These are phyloP conservation scores for Cyathus striatus DNA, from an alignment of 768 basidiomycete species.

Conservation along the genomic window DNA sequence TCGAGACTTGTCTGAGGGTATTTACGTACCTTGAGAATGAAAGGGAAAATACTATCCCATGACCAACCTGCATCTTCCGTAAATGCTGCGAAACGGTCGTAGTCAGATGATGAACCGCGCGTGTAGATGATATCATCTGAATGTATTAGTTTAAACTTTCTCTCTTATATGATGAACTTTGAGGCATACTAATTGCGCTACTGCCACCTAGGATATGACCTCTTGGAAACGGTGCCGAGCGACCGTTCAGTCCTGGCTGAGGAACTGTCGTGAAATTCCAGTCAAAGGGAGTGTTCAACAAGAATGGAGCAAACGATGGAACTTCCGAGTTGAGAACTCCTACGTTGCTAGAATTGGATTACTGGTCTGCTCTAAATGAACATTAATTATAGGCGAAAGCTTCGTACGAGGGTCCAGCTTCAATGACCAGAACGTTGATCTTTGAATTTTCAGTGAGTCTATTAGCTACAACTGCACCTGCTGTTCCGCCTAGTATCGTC, in stretches of 20 bases:
- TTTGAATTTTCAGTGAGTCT: constrained; percentile 15
- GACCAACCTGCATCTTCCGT: constrained; percentile 22
- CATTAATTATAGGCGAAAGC: not conserved
- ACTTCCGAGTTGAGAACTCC: constrained; percentile 8
- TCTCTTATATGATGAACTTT: not conserved
- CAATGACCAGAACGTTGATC: constrained; percentile 16
- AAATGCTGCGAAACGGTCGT: constrained; percentile 14
- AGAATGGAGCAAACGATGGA: constrained; percentile 8
- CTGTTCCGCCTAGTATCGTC: constrained; percentile 11
- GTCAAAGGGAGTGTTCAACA: constrained; percentile 11
- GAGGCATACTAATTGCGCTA: constrained; percentile 15
- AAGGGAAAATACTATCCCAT: constrained; percentile 14
- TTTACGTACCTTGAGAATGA: constrained; percentile 14
- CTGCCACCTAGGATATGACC: constrained; percentile 20
- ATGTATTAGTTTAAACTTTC: not conserved
- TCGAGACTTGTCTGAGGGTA: not conserved
- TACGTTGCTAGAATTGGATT: constrained; percentile 6
- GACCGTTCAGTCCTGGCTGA: constrained; percentile 16
- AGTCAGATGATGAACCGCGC: constrained; percentile 19
- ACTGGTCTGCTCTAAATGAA: not conserved
- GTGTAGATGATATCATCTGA: constrained; percentile 12
- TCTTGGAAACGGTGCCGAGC: constrained; percentile 14
- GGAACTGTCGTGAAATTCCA: constrained; percentile 25
- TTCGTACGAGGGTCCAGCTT: constrained; percentile 17
- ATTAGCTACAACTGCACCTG: constrained; percentile 18